Percentiles rank a stretch among this genome's conserved stretches.
Conservation (phyloP, 73 alveolate genomes). For the Vitrella brassicaformis region DNA sequence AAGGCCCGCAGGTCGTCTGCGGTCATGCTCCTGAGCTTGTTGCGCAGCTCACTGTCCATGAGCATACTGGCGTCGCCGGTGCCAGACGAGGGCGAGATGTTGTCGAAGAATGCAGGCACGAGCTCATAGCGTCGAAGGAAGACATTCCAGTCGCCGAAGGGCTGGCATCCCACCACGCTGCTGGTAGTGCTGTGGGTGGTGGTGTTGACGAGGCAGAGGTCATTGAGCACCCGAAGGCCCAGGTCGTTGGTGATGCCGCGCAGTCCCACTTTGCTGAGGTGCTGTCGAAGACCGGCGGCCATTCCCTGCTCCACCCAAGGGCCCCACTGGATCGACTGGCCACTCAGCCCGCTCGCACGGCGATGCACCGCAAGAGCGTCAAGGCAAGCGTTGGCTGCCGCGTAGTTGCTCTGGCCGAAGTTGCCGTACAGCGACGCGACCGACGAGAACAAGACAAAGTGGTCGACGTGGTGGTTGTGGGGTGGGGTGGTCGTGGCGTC, state of each 20-base stretch:
- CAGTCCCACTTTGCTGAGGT: not conserved
- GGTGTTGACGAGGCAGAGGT: not conserved
- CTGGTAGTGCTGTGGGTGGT: not conserved
- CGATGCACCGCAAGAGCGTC: conserved; percentile 6
- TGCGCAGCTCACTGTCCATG: not conserved
- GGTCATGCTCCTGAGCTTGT: not conserved
- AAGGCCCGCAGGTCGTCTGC: not conserved
- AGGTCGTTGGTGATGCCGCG: not conserved
- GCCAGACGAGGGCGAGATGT: too few relatives aligned
- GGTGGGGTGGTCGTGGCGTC: not conserved
- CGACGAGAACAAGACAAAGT: conserved; percentile 3
- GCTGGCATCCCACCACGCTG: not conserved
- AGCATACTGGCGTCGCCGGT: too few relatives aligned
- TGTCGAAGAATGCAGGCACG: not conserved
- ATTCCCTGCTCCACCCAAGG: conserved; percentile 29
- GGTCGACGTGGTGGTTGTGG: not conserved
- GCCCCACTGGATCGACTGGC: conserved; percentile 31
- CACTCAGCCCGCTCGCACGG: not conserved
- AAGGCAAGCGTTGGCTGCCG: not conserved
- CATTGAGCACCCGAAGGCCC: not conserved
- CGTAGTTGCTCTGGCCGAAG: not conserved
- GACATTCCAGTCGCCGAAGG: not conserved
- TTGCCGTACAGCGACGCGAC: not conserved
- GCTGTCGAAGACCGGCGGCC: conserved; percentile 8
- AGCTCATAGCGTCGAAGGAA: not conserved